phyloP scores from a whole-genome alignment of 202 grass and related monocot genomes.

The Setaria viridis region DNA sequence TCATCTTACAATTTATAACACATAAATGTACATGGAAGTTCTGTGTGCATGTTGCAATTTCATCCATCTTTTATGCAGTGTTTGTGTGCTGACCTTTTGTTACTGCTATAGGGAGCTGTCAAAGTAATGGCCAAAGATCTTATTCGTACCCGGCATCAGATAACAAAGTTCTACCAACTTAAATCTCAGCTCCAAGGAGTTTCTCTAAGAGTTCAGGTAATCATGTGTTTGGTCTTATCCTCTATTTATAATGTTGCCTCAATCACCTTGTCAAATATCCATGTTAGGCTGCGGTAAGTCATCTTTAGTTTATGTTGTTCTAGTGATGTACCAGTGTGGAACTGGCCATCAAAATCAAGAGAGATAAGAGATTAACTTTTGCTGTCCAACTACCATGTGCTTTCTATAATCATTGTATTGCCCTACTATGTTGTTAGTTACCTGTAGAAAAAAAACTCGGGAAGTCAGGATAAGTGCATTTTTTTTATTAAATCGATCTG shows the following conservation, averaged over 20 bases:
- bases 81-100: constrained; percentile 27
- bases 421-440: not conserved
- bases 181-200: constrained; percentile 84
- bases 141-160: constrained; percentile 85
- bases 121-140: constrained; percentile 90
- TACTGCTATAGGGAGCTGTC: constrained; percentile 58
- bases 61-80: not conserved
- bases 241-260: not conserved
- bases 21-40: constrained; percentile 23
- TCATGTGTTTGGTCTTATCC: not conserved
- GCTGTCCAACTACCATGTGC: not conserved
- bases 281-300: no score
- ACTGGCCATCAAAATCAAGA: not conserved
- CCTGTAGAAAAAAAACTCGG: not conserved
- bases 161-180: constrained; percentile 89
- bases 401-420: not conserved
- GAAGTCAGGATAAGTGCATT: not conserved
- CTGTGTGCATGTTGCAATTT: not conserved
- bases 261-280: not conserved
- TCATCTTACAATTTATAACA: not conserved
- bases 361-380: not conserved
- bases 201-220: constrained; percentile 84
- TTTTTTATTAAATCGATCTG: constrained; percentile 2
- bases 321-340: not conserved
- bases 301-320: not conserved